Evolutionary conservation across 176 grass and related monocot genomes (phyloP).

Genomic region (Dendrocalamus sinicus): DNA sequence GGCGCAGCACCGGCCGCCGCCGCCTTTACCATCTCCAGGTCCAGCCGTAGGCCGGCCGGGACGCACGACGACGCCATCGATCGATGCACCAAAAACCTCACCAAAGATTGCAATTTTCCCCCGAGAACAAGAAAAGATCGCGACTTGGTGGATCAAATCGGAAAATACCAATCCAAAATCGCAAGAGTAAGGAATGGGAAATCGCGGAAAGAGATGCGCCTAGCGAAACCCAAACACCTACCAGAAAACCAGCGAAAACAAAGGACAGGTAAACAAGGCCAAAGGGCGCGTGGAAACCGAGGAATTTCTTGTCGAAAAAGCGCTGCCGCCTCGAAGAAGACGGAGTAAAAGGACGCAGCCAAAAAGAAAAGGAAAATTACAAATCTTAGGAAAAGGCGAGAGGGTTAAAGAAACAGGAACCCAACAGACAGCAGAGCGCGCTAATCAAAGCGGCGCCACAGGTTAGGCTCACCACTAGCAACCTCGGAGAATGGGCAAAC

Average conservation of each 20-base stretch:
- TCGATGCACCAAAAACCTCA: background rate
- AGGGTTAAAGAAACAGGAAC: background rate
- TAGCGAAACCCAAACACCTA: background rate
- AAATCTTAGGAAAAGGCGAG: slow-evolving; percentile 37
- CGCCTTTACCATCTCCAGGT: slow-evolving; percentile 83
- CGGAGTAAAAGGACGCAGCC: background rate
- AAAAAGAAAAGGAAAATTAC: slow-evolving; percentile 15
- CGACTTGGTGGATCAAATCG: slow-evolving; percentile 19
- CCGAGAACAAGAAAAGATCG: background rate
- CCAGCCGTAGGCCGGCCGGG: slow-evolving; percentile 63
- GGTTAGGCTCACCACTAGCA: slow-evolving; percentile 29
- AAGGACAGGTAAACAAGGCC: slow-evolving; percentile 19
- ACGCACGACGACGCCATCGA: slow-evolving; percentile 77
- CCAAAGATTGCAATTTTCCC: background rate
- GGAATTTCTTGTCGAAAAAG: slow-evolving; percentile 62
- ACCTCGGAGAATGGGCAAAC: slow-evolving; percentile 26
- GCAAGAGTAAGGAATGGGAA: background rate
- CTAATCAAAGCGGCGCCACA: slow-evolving; percentile 15
- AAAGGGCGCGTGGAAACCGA: slow-evolving; percentile 52
- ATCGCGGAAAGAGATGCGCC: background rate
- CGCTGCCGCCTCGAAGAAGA: slow-evolving; percentile 18
- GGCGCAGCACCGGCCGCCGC: background rate
- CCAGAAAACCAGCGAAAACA: slow-evolving; percentile 33
- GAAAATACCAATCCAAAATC: slow-evolving; percentile 5
- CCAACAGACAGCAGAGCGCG: slow-evolving; percentile 20